Base-by-base conservation (phyloP, 2,329 filamentous ascomycete genomes). In the Pseudocercospora fuligena region DNA sequence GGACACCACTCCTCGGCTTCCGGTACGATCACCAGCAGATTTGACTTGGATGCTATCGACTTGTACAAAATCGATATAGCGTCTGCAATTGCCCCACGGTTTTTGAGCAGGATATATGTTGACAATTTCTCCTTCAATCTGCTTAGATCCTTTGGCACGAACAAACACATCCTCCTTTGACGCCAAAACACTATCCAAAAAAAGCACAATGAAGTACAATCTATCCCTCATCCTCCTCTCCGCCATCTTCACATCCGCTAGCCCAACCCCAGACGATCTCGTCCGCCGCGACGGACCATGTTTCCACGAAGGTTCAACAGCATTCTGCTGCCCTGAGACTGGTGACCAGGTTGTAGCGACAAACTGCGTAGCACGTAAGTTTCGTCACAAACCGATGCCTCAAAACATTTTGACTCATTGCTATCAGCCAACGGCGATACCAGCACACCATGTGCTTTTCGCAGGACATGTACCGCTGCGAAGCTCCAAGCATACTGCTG, bases 271-370 rank as follows among this genome's bases (percentile, higher is more conserved):
- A 21, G 54, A 58, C 29, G 5, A n/a, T 11, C 27, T 36, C 54
- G 27, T 25, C 16, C 49, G 49, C 49, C 49, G 49, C 23, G 49
- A 53, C 23, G 49, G 49, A 53, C 49, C 49, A 27, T 58, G 54
- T 25, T 58, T 58, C 25, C 54, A 58, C 14, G 33, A 58, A 33
- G 54, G 33, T 9, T 58, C 54, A 16, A 25, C 54, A 5, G 54
- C 54, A 19, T 29, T 58, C n/a, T 58, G 54, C 27, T 58, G 54
- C 29, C 54, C 54, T 25, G 54, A 58, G 54, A 58, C 54, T 21
- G 54, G 54, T 4, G 54, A 58, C 14, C 54, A 58, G 16, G n/a
- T 58, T 8, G 16, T 58, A 3, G 54, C 29, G 1, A 25, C 27
- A 4, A 36, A 58, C 11, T 58, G 54, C 19, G 33, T 40, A 21